A percentile compares a stretch with the other conserved stretches of the same genome.
Conservation (phyloP, 768 basidiomycete species). For the Termitomyces sp. region DNA sequence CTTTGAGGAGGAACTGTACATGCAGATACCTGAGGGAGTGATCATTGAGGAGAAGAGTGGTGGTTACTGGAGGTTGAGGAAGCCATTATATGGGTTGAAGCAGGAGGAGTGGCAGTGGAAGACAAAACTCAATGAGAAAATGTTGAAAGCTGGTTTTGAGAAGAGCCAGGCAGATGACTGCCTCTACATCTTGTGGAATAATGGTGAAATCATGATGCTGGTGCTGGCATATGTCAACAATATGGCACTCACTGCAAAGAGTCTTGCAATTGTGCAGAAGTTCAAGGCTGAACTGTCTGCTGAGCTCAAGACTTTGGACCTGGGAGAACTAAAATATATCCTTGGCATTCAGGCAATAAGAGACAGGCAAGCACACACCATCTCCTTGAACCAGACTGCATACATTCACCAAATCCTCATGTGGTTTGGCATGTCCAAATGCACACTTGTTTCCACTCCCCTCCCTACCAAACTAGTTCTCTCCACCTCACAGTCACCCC, state of each 20-base stretch:
- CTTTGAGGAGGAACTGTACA: not conserved
- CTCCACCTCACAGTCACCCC: not conserved
- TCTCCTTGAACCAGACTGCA: not conserved
- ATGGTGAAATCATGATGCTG: not conserved
- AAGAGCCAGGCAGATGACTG: not conserved
- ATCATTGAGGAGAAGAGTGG: not conserved
- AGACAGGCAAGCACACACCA: not conserved
- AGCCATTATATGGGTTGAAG: not conserved
- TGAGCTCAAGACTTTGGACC: not conserved
- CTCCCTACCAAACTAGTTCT: not conserved
- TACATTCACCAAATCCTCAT: not conserved
- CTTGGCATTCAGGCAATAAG: not conserved
- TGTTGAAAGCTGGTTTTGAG: not conserved
- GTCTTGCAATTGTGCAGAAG: not conserved
- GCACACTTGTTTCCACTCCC: not conserved
- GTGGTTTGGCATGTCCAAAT: not conserved
- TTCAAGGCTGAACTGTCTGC: not conserved
- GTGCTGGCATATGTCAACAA: not conserved
- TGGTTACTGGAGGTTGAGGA: not conserved
- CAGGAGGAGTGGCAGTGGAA: not conserved
- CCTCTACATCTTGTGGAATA: slow-evolving; percentile 1
- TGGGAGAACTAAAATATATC: not conserved
- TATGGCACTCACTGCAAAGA: not conserved
- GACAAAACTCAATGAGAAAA: not conserved
- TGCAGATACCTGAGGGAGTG: not conserved